phyloP scores from a whole-genome alignment of 2,329 filamentous ascomycete species.

The Botryosphaeria dothidea region DNA sequence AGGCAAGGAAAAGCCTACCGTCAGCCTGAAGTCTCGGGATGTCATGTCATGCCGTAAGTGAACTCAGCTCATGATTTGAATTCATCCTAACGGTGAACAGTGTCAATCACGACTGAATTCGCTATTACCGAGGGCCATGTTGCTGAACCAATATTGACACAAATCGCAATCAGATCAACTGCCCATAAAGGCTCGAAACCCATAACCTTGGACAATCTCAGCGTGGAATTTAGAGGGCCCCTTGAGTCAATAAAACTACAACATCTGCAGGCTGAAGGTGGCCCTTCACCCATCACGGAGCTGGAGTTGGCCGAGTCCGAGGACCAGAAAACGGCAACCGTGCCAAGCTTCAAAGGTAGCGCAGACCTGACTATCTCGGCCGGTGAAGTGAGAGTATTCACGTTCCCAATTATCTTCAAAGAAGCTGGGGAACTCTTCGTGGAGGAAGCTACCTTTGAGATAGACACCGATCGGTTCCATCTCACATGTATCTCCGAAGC shows the following conservation, averaged over 20 bases:
- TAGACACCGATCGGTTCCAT: slow-evolving; percentile 67
- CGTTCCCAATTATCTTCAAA: slow-evolving; percentile 71
- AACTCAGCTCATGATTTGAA: neutral
- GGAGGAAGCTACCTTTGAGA: slow-evolving; percentile 60
- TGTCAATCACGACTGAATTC: slow-evolving; percentile 56
- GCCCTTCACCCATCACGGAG: slow-evolving; percentile 13
- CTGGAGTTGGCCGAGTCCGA: slow-evolving; percentile 13
- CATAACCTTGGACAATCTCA: slow-evolving; percentile 50
- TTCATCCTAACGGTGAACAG: slow-evolving; percentile 28
- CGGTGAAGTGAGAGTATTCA: slow-evolving; percentile 68
- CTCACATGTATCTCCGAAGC: slow-evolving; percentile 65
- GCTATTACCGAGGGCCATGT: slow-evolving; percentile 58
- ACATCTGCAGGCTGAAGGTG: slow-evolving; percentile 26
- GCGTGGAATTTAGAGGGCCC: slow-evolving; percentile 55
- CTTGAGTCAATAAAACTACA: slow-evolving; percentile 34
- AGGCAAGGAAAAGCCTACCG: slow-evolving; percentile 42
- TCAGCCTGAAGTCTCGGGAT: slow-evolving; percentile 51
- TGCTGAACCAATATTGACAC: slow-evolving; percentile 58
- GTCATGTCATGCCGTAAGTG: slow-evolving; percentile 49
- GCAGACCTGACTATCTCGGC: slow-evolving; percentile 67
- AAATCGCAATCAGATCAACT: slow-evolving; percentile 54
- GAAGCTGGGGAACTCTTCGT: slow-evolving; percentile 79
- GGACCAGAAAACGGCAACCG: neutral
- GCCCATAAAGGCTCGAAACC: slow-evolving; percentile 48
- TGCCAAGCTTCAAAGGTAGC: slow-evolving; percentile 52